A percentile compares a stretch with the other conserved stretches of the same genome.
Evolutionary conservation across 2,329 filamentous ascomycete genomes (phyloP).

Genomic region (Graphium sp.): DNA sequence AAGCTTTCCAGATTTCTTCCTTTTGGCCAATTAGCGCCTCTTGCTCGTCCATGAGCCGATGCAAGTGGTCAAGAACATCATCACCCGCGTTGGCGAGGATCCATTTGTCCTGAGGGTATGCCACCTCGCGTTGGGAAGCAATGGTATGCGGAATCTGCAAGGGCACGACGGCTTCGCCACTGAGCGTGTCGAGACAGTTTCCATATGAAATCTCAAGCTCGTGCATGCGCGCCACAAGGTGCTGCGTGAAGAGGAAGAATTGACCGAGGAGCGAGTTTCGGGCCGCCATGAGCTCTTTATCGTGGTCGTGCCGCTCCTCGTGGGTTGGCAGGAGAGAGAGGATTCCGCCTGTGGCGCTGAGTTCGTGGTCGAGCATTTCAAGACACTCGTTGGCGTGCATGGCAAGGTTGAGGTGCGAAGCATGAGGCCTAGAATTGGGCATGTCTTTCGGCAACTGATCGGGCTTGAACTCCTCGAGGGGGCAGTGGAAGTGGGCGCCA

Average conservation of each 20-base stretch:
- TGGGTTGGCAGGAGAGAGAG: slow-evolving; percentile 33
- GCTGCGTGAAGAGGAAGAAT: slow-evolving; percentile 35
- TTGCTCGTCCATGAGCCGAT: slow-evolving; percentile 25
- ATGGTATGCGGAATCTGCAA: slow-evolving; percentile 33
- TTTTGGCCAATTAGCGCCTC: slow-evolving; percentile 21
- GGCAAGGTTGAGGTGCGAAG: slow-evolving; percentile 29
- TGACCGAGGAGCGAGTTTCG: slow-evolving; percentile 38
- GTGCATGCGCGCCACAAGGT: slow-evolving; percentile 35
- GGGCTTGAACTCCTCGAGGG: slow-evolving; percentile 16
- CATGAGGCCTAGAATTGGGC: slow-evolving; percentile 17
- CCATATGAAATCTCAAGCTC: slow-evolving; percentile 37
- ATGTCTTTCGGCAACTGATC: too few species aligned
- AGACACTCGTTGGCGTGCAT: slow-evolving; percentile 42
- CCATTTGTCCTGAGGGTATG: slow-evolving; percentile 36
- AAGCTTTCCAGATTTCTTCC: slow-evolving; percentile 15
- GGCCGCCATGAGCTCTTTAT: slow-evolving; percentile 21
- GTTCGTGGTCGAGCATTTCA: slow-evolving; percentile 43
- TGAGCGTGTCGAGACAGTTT: slow-evolving; percentile 30
- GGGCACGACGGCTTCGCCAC: slow-evolving; percentile 30
- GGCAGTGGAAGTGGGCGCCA: slow-evolving; percentile 27
- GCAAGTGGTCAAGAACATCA: slow-evolving; percentile 28
- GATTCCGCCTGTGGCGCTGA: slow-evolving; percentile 34
- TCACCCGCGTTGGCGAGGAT: slow-evolving; percentile 36
- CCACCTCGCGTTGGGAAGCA: slow-evolving; percentile 30
- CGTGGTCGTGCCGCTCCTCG: slow-evolving; percentile 13